Evolutionary conservation across 2,329 filamentous ascomycete genomes (phyloP), one percentile per base, ranked within the genome.

Genomic region (Fusarium kyushuense): DNA sequence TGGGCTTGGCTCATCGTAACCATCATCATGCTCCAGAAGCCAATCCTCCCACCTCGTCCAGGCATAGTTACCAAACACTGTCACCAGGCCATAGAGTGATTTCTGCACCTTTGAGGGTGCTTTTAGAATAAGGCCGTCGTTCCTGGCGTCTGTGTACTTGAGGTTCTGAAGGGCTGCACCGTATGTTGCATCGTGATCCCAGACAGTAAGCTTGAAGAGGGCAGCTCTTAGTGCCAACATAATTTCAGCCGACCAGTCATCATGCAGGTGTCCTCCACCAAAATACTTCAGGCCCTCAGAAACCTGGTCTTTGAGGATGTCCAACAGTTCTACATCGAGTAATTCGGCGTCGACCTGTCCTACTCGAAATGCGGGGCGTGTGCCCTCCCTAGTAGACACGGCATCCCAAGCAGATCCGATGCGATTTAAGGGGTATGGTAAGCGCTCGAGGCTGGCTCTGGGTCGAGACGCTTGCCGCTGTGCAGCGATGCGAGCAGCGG

Each of bases 281-380:
- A 94, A 91, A 78, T 97, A 96, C 76, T 94, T 96, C 60, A 98
- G 82, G 14, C 90, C 96, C 70, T 97, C 93, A 70, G 89, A 91
- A 32, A 96, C 93, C 79, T 99, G 95, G 8, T 87, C 88, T 76
- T 92, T 94, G 61, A 99, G 83, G 69, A 98, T 85, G n/a, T 88
- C 87, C 25, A 98, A 84, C 45, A 99, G 84, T 81, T 98, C 96
- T 76, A 97, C 93, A 78, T 99, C 96, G 19, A 99, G 86, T 49
- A 99, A 84, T 79, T 98, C 96, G 36, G 96, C 94, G 79, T 99
- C 96, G 42, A 98, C 93, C 80, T 99, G 96, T 29, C 95, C 94
- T 29, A 99, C 96, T 54, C 96, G 90, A 78, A 97, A 97, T 13
- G 92, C 90, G 7, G 96, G 95, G 17, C 89, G 84, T 25, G 92